Percentiles rank a stretch among this genome's conserved stretches.
phyloP scores from a whole-genome alignment of 345 rosid species.

The Arabis alpina region DNA sequence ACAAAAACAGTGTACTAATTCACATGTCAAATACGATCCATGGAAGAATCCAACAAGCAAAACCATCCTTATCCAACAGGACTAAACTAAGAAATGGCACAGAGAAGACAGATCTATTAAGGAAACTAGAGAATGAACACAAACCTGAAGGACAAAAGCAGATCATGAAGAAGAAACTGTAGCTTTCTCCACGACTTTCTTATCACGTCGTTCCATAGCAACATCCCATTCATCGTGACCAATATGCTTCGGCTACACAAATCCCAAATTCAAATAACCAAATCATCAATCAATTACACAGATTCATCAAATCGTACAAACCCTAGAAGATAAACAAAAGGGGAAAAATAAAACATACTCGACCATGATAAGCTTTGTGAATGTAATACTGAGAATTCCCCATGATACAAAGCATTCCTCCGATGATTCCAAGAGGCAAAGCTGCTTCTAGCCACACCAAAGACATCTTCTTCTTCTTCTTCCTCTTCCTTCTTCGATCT shows the following conservation, averaged over 20 bases:
- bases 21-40: not conserved
- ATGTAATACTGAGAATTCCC: slow-evolving; percentile 91
- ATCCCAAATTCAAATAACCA: slow-evolving; percentile 16
- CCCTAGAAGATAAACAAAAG: slow-evolving; percentile 19
- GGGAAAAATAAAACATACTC: slow-evolving; percentile 47
- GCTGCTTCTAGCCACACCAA: slow-evolving; percentile 82
- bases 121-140: not conserved
- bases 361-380: slow-evolving; percentile 90
- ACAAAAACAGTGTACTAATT: not conserved
- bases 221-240: slow-evolving; percentile 95
- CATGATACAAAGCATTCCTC: slow-evolving; percentile 82
- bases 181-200: slow-evolving; percentile 68
- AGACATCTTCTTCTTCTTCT: slow-evolving; percentile 47
- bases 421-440: slow-evolving; percentile 90
- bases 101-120: not conserved
- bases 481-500: slow-evolving; percentile 15
- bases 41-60: slow-evolving; percentile 5
- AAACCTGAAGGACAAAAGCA: slow-evolving; percentile 20
- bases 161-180: slow-evolving; percentile 54
- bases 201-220: slow-evolving; percentile 95
- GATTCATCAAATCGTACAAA: slow-evolving; percentile 10
- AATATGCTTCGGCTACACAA: slow-evolving; percentile 81
- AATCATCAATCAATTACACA: not conserved
- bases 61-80: not conserved
- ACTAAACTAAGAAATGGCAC: slow-evolving; percentile 1